A percentile compares a stretch with the other conserved stretches of the same genome.
Conservation (phyloP, 2,329 filamentous ascomycete species). For the Pyricularia grisea region DNA sequence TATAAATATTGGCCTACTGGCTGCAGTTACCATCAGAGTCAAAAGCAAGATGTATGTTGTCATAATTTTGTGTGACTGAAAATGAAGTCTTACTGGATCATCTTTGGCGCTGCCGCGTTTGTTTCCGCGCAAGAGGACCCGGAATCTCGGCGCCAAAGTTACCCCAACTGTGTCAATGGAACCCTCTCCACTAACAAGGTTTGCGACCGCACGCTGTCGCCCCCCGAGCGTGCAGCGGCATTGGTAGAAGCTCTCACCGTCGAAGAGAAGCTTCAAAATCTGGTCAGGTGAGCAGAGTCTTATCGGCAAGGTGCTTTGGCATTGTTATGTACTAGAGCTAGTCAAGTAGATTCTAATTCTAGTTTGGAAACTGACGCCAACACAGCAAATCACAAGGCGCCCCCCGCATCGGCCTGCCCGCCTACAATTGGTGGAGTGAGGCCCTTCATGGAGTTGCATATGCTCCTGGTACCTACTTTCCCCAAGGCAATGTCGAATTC, state of each 20-base stretch:
- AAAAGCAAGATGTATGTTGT: not conserved
- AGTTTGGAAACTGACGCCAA: not conserved
- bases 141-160: conserved; percentile 7
- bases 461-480: conserved; percentile 13
- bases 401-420: conserved; percentile 7
- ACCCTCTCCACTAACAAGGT: conserved; percentile 22
- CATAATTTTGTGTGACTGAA: not conserved
- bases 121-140: not conserved
- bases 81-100: not conserved
- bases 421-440: conserved; percentile 11
- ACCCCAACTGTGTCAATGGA: conserved; percentile 22
- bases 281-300: conserved; percentile 19
- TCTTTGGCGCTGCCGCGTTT: not conserved
- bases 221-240: conserved; percentile 18
- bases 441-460: conserved; percentile 12
- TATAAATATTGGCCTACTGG: not conserved
- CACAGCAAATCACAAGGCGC: conserved; percentile 1
- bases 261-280: conserved; percentile 21
- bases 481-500: conserved; percentile 10
- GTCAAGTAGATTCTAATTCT: no score
- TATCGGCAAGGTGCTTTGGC: not conserved
- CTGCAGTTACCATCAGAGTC: no score
- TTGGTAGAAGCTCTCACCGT: conserved; percentile 21
- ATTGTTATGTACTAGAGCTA: conserved; percentile 38
- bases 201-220: conserved; percentile 18